Percentiles rank a stretch among this genome's conserved stretches.
Evolutionary conservation across 2,329 filamentous ascomycete species (phyloP).

Genomic region (Paecilomyces variotii): DNA sequence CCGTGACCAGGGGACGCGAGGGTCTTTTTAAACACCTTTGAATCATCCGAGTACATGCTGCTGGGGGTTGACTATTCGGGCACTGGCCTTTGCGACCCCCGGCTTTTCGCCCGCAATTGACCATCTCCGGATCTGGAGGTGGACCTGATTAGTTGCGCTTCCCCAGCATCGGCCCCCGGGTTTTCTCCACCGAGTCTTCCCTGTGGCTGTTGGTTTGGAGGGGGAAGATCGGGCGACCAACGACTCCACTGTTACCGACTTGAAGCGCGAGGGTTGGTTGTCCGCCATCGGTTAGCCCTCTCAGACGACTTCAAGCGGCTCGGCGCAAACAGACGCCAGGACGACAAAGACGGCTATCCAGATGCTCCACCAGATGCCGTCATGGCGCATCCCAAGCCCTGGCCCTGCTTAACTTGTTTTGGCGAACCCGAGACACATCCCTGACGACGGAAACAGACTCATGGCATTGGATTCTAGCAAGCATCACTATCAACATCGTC

Average conservation of each 20-base stretch:
- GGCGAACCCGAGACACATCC: background rate
- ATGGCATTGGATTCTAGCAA: background rate
- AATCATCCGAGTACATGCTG: background rate
- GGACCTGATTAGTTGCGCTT: background rate
- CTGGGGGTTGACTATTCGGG: background rate
- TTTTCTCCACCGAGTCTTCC: background rate
- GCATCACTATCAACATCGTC: background rate
- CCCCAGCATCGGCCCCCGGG: background rate
- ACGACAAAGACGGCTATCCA: background rate
- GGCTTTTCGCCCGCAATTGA: background rate
- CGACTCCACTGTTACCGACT: background rate
- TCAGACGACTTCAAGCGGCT: background rate
- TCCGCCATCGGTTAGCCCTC: background rate
- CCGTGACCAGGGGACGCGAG: background rate
- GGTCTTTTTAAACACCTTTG: background rate
- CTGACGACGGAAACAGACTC: background rate
- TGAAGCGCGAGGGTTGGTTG: background rate
- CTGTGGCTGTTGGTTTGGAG: background rate
- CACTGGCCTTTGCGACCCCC: background rate
- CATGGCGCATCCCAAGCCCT: background rate
- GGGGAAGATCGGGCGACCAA: background rate
- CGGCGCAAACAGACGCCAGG: background rate
- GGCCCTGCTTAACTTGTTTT: background rate
- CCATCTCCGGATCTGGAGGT: background rate
- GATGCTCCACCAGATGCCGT: background rate